Conservation (phyloP, 169 alveolate genomes). For the Fabrea salina region DNA sequence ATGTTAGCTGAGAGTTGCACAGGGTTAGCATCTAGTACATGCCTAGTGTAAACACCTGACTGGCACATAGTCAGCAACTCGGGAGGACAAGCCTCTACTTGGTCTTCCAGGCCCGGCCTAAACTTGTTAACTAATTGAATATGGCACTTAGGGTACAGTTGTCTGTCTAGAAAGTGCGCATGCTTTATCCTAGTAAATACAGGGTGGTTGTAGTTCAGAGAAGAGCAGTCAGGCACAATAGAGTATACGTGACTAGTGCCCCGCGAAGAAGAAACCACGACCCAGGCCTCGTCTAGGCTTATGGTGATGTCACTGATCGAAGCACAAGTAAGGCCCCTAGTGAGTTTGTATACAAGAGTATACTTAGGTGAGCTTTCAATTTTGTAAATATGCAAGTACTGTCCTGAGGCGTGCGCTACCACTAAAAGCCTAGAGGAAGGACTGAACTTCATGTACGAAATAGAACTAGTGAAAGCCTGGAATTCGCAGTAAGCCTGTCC, state of each 20-base stretch:
- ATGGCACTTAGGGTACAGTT: neutral
- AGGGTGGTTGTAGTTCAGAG: slow-evolving; percentile 7
- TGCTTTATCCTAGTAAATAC: neutral
- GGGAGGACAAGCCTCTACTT: neutral
- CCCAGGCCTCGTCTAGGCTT: neutral
- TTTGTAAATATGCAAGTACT: slow-evolving; percentile 1
- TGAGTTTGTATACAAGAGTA: neutral
- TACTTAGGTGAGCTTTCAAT: neutral
- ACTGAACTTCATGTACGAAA: neutral
- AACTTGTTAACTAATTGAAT: neutral
- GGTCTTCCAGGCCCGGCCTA: neutral
- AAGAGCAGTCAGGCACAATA: neutral
- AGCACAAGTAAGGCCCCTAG: slow-evolving; percentile 17
- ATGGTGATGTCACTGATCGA: slow-evolving; percentile 9
- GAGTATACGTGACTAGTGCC: slow-evolving; percentile 3
- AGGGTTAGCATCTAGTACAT: neutral
- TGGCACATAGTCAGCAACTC: neutral
- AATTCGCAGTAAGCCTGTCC: neutral
- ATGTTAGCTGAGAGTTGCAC: neutral
- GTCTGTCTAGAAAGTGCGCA: neutral
- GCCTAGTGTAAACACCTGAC: neutral
- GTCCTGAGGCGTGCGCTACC: neutral
- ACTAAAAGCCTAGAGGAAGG: neutral
- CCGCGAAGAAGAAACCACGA: neutral
- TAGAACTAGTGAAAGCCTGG: slow-evolving; percentile 6